These are phyloP conservation scores for Lactuca sativa DNA, from an alignment of 129 eudicot genomes.

Conservation along the genomic window DNA sequence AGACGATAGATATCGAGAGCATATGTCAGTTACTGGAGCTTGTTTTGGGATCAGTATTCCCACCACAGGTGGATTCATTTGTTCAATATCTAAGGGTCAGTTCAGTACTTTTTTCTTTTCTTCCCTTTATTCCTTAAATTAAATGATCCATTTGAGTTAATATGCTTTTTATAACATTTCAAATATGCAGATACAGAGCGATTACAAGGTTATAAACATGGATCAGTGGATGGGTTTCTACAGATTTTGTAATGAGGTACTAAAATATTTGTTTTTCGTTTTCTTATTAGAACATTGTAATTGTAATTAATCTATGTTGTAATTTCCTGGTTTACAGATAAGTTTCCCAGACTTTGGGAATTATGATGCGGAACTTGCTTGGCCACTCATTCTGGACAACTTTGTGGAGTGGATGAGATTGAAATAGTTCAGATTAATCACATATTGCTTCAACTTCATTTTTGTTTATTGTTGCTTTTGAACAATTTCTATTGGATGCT, in stretches of 20 bases:
- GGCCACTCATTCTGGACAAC: slow-evolving; percentile 76
- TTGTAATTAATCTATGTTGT: neutral
- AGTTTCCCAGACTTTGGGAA: slow-evolving; percentile 66
- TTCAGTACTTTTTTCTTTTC: too few relatives aligned
- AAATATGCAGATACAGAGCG: slow-evolving; percentile 53
- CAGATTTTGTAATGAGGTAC: slow-evolving; percentile 79
- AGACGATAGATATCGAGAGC: slow-evolving; percentile 82
- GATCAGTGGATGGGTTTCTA: slow-evolving; percentile 88
- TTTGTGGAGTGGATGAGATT: slow-evolving; percentile 73
- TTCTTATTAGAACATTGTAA: neutral
- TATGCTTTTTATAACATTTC: neutral
- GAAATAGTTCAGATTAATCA: slow-evolving; percentile 26
- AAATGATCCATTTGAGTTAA: neutral
- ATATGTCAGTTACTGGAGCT: slow-evolving; percentile 73
- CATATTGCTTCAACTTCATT: neutral
- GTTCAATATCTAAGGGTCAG: slow-evolving; percentile 66
- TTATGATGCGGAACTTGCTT: slow-evolving; percentile 61
- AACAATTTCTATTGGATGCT: neutral
- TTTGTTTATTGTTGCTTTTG: neutral
- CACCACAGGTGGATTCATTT: slow-evolving; percentile 58
- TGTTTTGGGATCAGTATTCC: slow-evolving; percentile 63
- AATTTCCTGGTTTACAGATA: slow-evolving; percentile 38
- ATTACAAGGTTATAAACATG: slow-evolving; percentile 80
- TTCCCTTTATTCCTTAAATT: too few relatives aligned
- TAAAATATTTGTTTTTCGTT: neutral